A percentile compares a stretch with the other conserved stretches of the same genome.
Evolutionary conservation across 140 eudicot genomes (phyloP).

Genomic region (Flaveria floridana): DNA sequence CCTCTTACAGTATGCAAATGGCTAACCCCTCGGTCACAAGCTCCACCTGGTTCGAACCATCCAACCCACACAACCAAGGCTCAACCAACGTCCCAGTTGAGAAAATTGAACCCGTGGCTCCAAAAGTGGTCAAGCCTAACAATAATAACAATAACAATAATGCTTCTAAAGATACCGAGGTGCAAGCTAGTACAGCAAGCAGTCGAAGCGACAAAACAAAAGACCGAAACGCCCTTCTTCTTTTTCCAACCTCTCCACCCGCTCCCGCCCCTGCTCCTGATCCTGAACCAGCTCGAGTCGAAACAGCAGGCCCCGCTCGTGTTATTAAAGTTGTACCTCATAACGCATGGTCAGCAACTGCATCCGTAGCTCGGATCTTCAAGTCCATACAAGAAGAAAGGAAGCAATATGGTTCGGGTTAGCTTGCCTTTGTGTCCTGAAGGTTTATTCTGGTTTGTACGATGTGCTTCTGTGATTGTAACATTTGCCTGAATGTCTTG

Average conservation of each 20-base stretch:
- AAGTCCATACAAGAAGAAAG: slow-evolving; percentile 90
- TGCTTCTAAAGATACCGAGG: slow-evolving; percentile 43
- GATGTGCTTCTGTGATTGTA: slow-evolving; percentile 34
- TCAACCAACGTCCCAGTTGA: slow-evolving; percentile 44
- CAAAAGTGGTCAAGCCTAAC: slow-evolving; percentile 28
- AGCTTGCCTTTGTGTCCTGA: slow-evolving; percentile 7
- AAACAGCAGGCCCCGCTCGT: slow-evolving; percentile 32
- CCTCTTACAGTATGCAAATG: slow-evolving; percentile 69
- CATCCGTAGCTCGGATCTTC: slow-evolving; percentile 76
- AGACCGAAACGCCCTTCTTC: slow-evolving; percentile 52
- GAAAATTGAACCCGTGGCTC: slow-evolving; percentile 28
- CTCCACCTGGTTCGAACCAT: slow-evolving; percentile 42
- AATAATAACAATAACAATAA: not conserved
- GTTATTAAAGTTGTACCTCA: slow-evolving; percentile 69
- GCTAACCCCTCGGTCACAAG: slow-evolving; percentile 41
- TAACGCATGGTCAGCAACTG: slow-evolving; percentile 69
- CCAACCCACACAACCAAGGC: slow-evolving; percentile 40
- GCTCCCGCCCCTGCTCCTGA: slow-evolving; percentile 1
- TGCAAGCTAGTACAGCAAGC: slow-evolving; percentile 69
- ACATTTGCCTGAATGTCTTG: slow-evolving; percentile 25
- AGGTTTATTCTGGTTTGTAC: slow-evolving; percentile 29
- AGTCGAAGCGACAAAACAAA: slow-evolving; percentile 53
- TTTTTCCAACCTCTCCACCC: slow-evolving; percentile 55
- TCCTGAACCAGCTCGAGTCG: slow-evolving; percentile 22
- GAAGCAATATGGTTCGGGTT: slow-evolving; percentile 49